Conservation (phyloP, 2,329 filamentous ascomycete species). For the Sporothrix schenckii region DNA sequence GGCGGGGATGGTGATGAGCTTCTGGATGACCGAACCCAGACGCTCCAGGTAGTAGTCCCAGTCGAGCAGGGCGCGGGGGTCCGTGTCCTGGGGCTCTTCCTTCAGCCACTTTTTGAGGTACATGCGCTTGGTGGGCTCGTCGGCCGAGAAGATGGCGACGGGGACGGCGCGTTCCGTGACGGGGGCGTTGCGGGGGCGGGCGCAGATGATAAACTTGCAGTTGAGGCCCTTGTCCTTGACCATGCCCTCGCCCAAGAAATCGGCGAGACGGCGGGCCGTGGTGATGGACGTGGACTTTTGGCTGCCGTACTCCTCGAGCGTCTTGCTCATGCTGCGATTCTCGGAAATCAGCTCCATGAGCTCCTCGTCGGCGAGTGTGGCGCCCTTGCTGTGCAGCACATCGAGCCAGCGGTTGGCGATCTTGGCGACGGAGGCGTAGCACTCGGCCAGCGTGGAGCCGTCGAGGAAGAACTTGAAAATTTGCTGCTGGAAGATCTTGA, state of each 20-base stretch:
- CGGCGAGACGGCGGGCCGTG: slow-evolving; percentile 88
- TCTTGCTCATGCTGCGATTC: slow-evolving; percentile 97
- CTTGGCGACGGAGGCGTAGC: slow-evolving; percentile 87
- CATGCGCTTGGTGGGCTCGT: slow-evolving; percentile 80
- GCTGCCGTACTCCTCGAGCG: slow-evolving; percentile 88
- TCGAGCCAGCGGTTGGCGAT: slow-evolving; percentile 97
- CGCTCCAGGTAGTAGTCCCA: slow-evolving; percentile 98
- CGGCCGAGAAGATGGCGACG: slow-evolving; percentile 95
- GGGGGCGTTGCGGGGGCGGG: slow-evolving; percentile 80
- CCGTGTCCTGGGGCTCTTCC: slow-evolving; percentile 87
- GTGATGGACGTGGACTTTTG: slow-evolving; percentile 99
- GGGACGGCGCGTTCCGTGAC: slow-evolving; percentile 94
- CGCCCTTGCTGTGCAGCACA: slow-evolving; percentile 84
- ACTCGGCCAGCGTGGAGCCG: slow-evolving; percentile 81
- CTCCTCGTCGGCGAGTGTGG: slow-evolving; percentile 91
- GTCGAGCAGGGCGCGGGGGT: slow-evolving; percentile 85
- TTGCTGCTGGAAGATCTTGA: slow-evolving; percentile 99
- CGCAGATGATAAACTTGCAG: slow-evolving; percentile 99
- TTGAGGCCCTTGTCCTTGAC: slow-evolving; percentile 98
- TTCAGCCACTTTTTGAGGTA: slow-evolving; percentile 96
- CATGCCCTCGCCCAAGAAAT: slow-evolving; percentile 98
- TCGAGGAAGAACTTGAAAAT: slow-evolving; percentile 99
- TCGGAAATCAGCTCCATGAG: slow-evolving; percentile 99
- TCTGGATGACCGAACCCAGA: slow-evolving; percentile 95
- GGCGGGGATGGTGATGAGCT: slow-evolving; percentile 96